Base-by-base conservation (phyloP, 495 filamentous ascomycete genomes). In the Hamigera avellanea region DNA sequence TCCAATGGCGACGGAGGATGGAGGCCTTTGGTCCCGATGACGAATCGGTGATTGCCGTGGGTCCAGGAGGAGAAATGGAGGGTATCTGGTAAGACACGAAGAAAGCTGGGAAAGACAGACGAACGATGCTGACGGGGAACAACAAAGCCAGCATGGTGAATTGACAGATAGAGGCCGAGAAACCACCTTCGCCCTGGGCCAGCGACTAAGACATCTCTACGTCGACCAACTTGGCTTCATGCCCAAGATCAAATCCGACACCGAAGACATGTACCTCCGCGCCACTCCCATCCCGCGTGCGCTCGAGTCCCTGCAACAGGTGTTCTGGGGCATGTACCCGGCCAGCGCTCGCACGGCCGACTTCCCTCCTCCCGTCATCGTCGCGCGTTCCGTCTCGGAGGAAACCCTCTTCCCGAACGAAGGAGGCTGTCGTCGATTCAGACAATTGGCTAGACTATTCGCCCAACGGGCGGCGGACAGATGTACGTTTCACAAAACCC, bases 371-470 rank as follows among this genome's bases (percentile, higher is more conserved):
- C 80, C 83, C 0, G 82, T 83, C 8, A 86, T 94, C 48, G 58
- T 93, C 8, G 78, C 72, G 0, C 67, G 86, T 8, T 68, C 76
- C 4, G 70, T 78, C 0, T 68, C 70, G 1, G 88, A 95, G 37
- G 91, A 98, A 61, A 95, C 89, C 0, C 64, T 98, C 0, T 95
- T 81, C 54, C 91, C 91, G 0, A 98, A 96, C 52, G 86, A 93
- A 37, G 62, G 69, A 33, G 83, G 78, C 54, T 98, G 91, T 56
- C 73, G 79, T 26, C 73, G 91, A 8, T 91, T 95, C 53, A 75
- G 75, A 17, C 83, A 89, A 35, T 70, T 98, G 6, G 72, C 77
- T 1, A 61, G 78, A 15, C 80, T 80, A 0, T 98, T 95, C 54
- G 87, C 88, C 2, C 72, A 88, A 35, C 70, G 84, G 5, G 72